These are phyloP conservation scores for Cystobasidiaceae sp. DNA, from an alignment of 1,284 basidiomycete genomes.

Conservation along the genomic window DNA sequence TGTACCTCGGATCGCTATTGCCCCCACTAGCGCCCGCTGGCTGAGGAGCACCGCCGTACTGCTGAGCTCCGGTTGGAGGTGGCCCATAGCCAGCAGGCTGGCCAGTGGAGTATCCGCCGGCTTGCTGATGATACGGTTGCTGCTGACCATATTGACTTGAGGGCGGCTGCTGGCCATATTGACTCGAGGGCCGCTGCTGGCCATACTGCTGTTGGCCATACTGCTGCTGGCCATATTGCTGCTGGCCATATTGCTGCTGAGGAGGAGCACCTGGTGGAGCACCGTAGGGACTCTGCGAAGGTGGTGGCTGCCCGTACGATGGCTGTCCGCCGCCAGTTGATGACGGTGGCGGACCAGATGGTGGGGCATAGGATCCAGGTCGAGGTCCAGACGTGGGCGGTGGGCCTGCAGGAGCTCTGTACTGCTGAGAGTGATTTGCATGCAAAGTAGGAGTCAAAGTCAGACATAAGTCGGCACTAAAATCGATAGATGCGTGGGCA, in stretches of 20 bases:
- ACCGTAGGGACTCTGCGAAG: conserved; percentile 21
- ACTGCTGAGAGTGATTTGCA: not conserved
- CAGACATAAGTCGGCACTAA: not conserved
- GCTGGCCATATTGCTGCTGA: conserved; percentile 41
- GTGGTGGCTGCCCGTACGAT: not conserved
- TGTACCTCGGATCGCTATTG: conserved; percentile 19
- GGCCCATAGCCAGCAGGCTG: conserved; percentile 30
- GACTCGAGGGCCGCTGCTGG: conserved; percentile 37
- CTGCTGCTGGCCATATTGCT: conserved; percentile 30
- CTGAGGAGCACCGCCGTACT: not conserved
- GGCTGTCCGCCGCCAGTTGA: not conserved
- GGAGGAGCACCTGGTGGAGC: conserved; percentile 29
- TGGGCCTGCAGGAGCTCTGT: conserved; percentile 30
- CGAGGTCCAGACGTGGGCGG: conserved; percentile 34
- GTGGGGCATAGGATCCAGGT: conserved; percentile 26
- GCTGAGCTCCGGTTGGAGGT: conserved; percentile 12
- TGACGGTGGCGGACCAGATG: conserved; percentile 30
- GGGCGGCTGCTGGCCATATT: conserved; percentile 33
- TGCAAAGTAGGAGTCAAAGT: not conserved
- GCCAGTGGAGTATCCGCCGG: not conserved
- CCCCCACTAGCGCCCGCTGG: not conserved
- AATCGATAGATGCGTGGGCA: not conserved
- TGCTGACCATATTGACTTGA: conserved; percentile 31
- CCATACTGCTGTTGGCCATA: conserved; percentile 30
- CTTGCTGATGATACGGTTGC: conserved; percentile 17